Base-by-base conservation (phyloP, 208 protist genomes). In the Zelonia costaricensis region DNA sequence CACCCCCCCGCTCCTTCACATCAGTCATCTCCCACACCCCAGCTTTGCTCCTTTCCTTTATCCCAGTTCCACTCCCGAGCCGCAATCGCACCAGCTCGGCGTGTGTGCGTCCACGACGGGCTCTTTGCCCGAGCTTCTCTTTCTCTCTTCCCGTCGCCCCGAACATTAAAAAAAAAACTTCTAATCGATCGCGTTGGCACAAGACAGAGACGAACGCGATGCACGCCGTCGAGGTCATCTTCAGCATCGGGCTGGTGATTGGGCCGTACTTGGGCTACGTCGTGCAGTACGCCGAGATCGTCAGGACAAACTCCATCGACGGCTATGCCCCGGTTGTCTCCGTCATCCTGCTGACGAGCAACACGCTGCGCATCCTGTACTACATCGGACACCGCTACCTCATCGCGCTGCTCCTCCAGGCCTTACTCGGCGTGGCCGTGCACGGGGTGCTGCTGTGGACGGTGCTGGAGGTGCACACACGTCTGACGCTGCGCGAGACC, bases 321-420 rank as follows among this genome's bases (percentile, higher is more conserved):
- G 88, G 84, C 31, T 94, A 91, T 54, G 72, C 88, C 1, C 67
- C 74, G 0, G 23, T 92, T 23, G 85, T 92, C 0, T 94, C 88
- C 6, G 49, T 92, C 3, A 92, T 94, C 46, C 52, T 94, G 0
- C 60, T 94, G 10, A 62, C 61, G 0, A 91, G 89, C 64, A 91
- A 95, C 74, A 90, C 76, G 2, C 63, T 92, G 12, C 86, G 89
- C 18, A 70, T 95, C 30, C 78, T 84, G 40, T 95, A 92, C 46
- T 95, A 68, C 56, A 39, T 91, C 23, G 89, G 89, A 1, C 16
- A 80, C 15, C 69, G 23, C 30, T 95, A 73, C 74, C 76, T 79
- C 10, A 33, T 83, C 2, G 76, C 82, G 10, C 60, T 95, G 31
- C 56, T 95, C 15, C 75, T 85, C 45, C 89, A 95, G 67, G 55